Evolutionary conservation across 306 rosid genomes (phyloP).

Genomic region (Gastrolobium villosum): DNA sequence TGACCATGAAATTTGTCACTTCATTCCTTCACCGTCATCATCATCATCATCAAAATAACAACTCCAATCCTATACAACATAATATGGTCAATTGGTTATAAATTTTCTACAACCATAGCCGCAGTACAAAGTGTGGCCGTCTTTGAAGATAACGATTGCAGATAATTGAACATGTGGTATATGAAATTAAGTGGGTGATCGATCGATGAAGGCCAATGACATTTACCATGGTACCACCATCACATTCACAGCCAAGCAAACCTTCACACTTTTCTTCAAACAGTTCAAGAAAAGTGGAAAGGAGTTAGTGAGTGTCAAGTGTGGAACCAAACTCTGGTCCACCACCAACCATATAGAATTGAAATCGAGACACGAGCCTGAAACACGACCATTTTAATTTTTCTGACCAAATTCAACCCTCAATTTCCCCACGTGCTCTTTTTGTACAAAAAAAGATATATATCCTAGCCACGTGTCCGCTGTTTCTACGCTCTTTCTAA

Average conservation of each 20-base stretch:
- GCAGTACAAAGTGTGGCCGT: not conserved
- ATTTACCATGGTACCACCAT: not conserved
- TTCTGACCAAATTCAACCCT: not conserved
- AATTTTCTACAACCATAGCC: not conserved
- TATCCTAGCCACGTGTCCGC: constrained; percentile 39
- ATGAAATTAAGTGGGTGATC: not conserved
- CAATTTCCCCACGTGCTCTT: constrained; percentile 26
- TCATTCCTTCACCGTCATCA: not conserved
- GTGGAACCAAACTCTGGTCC: not conserved
- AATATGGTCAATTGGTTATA: too few species aligned
- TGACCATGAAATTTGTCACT: not conserved
- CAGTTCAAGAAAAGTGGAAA: too few species aligned
- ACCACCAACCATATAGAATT: not conserved
- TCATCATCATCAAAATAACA: too few species aligned
- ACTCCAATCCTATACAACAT: too few species aligned
- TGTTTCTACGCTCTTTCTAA: constrained; percentile 42
- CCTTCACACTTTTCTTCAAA: not conserved
- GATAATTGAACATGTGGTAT: not conserved
- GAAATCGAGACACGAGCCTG: not conserved
- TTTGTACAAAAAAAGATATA: not conserved
- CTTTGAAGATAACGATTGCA: not conserved
- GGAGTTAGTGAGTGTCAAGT: not conserved
- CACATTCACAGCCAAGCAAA: not conserved
- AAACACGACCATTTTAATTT: not conserved
- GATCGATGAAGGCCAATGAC: not conserved